phyloP scores from a whole-genome alignment of 2,329 filamentous ascomycete species.

The Scolecobasidium constrictum region DNA sequence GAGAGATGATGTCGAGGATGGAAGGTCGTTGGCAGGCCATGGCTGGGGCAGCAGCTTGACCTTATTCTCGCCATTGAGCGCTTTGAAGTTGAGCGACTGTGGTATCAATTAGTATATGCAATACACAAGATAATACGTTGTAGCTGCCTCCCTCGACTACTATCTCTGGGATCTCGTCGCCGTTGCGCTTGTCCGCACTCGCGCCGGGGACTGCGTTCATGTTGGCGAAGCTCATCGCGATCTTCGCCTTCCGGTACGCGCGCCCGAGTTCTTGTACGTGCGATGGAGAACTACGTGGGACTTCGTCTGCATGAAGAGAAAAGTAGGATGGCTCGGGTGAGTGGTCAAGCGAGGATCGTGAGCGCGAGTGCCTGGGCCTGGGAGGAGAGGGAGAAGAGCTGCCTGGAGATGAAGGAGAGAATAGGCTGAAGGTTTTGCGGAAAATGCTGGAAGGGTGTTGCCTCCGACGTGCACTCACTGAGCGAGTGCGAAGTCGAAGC shows the following conservation, averaged over 20 bases:
- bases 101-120: neutral
- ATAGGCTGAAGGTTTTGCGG: neutral
- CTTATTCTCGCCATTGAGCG: conserved; percentile 70
- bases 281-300: neutral
- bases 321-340: neutral
- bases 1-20: conserved; percentile 68
- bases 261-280: conserved; percentile 2
- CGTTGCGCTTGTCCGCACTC: conserved; percentile 15
- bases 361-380: neutral
- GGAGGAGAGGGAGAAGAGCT: no score
- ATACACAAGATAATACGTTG: no score
- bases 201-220: conserved; percentile 30
- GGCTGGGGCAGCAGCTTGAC: conserved; percentile 64
- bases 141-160: conserved; percentile 2
- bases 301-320: neutral
- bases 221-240: conserved; percentile 56
- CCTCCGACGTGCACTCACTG: no score
- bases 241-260: conserved; percentile 21
- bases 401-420: no score
- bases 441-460: no score
- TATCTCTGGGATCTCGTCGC: conserved; percentile 5
- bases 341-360: neutral
- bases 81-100: conserved; percentile 67
- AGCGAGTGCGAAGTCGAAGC: no score
- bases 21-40: conserved; percentile 61